These are phyloP conservation scores for Penicillium argentinense DNA, from an alignment of 495 filamentous ascomycete species.

Conservation along the genomic window DNA sequence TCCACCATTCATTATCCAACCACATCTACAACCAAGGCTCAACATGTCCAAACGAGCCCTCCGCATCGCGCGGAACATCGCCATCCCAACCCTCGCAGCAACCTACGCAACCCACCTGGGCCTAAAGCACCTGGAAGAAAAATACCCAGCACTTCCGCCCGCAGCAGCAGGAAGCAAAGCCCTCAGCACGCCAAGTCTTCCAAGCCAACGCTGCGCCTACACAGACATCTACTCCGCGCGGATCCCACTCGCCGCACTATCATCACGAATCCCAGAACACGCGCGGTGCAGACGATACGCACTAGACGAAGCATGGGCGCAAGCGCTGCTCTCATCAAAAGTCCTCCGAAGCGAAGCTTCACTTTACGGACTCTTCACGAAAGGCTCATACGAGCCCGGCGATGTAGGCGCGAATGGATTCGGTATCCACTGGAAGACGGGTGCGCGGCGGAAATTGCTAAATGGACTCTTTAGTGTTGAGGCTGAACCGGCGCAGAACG, in stretches of 20 bases:
- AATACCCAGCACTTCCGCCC: slow-evolving; percentile 27
- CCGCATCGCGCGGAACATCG: slow-evolving; percentile 15
- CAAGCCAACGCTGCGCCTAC: slow-evolving; percentile 28
- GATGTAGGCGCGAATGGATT: slow-evolving; percentile 22
- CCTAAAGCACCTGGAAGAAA: slow-evolving; percentile 27
- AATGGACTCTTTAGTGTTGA: slow-evolving; percentile 24
- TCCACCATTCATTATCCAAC: too few relatives aligned
- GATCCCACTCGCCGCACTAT: slow-evolving; percentile 20
- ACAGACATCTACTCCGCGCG: slow-evolving; percentile 34
- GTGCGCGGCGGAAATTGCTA: slow-evolving; percentile 14
- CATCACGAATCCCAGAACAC: slow-evolving; percentile 1
- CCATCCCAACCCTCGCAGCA: slow-evolving; percentile 14
- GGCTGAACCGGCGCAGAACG: slow-evolving; percentile 8
- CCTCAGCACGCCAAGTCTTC: slow-evolving; percentile 14
- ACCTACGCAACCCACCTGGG: slow-evolving; percentile 24
- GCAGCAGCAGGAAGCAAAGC: slow-evolving; percentile 19
- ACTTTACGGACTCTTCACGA: slow-evolving; percentile 19
- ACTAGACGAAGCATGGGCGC: slow-evolving; percentile 31
- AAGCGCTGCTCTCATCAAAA: slow-evolving; percentile 17
- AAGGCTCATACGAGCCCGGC: slow-evolving; percentile 12
- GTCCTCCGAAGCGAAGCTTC: slow-evolving; percentile 24
- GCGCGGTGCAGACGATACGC: background rate
- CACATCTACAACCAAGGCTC: too few relatives aligned
- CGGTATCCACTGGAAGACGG: background rate
- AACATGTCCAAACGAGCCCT: slow-evolving; percentile 17